Evolutionary conservation across 768 basidiomycete genomes (phyloP), one percentile per base, ranked within the genome.

Genomic region (Floccularia luteovirens): DNA sequence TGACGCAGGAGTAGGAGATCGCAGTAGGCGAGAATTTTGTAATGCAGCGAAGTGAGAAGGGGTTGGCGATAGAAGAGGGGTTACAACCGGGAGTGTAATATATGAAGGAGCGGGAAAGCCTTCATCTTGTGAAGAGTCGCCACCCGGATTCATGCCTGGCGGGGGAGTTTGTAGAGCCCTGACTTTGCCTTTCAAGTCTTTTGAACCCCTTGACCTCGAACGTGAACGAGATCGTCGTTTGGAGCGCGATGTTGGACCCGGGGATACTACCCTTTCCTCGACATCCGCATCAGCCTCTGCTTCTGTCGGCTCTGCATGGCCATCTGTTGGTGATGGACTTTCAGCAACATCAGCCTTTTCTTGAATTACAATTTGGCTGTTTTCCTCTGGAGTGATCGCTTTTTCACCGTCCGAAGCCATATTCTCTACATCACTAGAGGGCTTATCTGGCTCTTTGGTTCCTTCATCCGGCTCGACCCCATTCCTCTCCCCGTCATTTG

Each of bases 161-260:
- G 56, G 59, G 3, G 61, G 65, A 41, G 74, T 68, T 58, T 75
- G 67, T 13, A 72, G 58, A 16, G 62, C 62, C 48, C 70, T 68
- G 42, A 61, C 55, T 60, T 81, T 84, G 19, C 64, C 67, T 54
- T 82, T 86, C 52, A 85, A 63, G 56, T 89, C 86, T 51, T 74
- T 81, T 2, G 85, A 87, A 17, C 76, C 75, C 54, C 86, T 73
- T 19, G 86, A 90, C 41, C 86, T 74, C 30, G 77, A 80, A n/a
- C 86, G 77, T 13, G 86, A 90, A 39, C 86, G 77, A 31, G 76
- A 78, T 24, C 86, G 76, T 32, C 86, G 78, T 57, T 77, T 86
- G 30, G 66, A 57, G 16, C 74, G 70, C 44, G 68, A 51, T 28
- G 70, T 55, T 2, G 74, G 64, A 19, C 64, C 64, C 21, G 74